Evolutionary conservation across 257 asterid species (phyloP).

Genomic region (Primulina tabacum): DNA sequence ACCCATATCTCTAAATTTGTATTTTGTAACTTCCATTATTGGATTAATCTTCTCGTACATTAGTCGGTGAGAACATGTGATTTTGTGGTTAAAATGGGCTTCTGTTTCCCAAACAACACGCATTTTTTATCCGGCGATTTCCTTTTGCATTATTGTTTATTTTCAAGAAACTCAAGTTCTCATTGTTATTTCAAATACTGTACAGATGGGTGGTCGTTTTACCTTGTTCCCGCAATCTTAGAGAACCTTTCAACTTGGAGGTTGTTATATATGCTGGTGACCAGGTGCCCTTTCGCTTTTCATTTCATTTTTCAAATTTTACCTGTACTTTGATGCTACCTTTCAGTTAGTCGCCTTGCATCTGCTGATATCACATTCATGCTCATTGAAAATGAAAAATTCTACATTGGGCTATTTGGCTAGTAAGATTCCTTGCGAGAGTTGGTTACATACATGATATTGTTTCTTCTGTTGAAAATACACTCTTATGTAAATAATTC

Average conservation of each 20-base stretch:
- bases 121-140: not conserved
- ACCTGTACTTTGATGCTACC: too few relatives aligned
- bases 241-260: constrained; percentile 84
- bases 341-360: too few relatives aligned
- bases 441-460: too few relatives aligned
- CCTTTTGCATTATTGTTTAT: not conserved
- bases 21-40: not conserved
- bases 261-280: constrained; percentile 62
- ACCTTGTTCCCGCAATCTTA: constrained; percentile 68
- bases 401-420: too few relatives aligned
- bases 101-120: not conserved
- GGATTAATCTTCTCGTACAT: not conserved
- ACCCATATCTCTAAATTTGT: not conserved
- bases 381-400: too few relatives aligned
- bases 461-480: too few relatives aligned
- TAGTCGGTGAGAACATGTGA: not conserved
- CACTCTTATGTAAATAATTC: too few relatives aligned
- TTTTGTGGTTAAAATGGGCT: not conserved
- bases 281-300: constrained; percentile 45
- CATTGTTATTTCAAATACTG: constrained; percentile 12
- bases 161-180: not conserved
- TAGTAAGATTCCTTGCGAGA: too few relatives aligned
- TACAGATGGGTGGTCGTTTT: constrained; percentile 83
- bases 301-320: not conserved
- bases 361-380: too few relatives aligned